Evolutionary conservation across 768 basidiomycete genomes (phyloP).

Genomic region (Calocybe gangraenosa): DNA sequence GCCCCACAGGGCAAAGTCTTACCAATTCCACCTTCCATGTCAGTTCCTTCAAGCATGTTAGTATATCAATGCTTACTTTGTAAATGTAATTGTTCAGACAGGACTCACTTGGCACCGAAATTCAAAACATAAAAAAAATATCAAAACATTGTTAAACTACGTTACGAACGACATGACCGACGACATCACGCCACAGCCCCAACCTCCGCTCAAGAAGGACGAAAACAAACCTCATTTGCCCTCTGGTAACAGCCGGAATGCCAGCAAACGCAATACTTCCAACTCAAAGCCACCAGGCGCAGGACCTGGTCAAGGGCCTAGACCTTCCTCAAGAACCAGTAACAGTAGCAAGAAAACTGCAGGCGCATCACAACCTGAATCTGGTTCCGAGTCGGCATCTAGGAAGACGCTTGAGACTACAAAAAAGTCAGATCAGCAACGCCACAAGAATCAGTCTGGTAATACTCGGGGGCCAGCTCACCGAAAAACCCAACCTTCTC

Average conservation of each 20-base stretch:
- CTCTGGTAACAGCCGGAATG: conserved; percentile 45
- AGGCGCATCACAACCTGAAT: conserved; percentile 46
- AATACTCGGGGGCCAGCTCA: conserved; percentile 44
- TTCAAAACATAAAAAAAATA: conserved; percentile 42
- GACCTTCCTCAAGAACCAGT: conserved; percentile 63
- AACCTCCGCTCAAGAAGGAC: conserved; percentile 60
- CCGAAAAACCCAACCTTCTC: conserved; percentile 55
- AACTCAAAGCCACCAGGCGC: conserved; percentile 41
- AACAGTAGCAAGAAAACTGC: conserved; percentile 52
- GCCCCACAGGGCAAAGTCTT: conserved; percentile 86
- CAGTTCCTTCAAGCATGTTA: background rate
- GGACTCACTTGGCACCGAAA: conserved; percentile 27
- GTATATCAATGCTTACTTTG: conserved; percentile 10
- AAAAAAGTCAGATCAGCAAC: conserved; percentile 50
- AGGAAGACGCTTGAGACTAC: conserved; percentile 54
- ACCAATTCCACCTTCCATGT: conserved; percentile 16
- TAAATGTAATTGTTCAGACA: conserved; percentile 18
- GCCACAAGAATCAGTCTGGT: conserved; percentile 49
- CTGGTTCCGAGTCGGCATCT: conserved; percentile 67
- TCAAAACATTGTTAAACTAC: conserved; percentile 43
- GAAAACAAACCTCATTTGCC: conserved; percentile 60
- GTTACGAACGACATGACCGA: conserved; percentile 89
- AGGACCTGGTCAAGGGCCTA: conserved; percentile 36
- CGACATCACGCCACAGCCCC: conserved; percentile 60
- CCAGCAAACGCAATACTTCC: conserved; percentile 54